Conservation (phyloP, 805 yeast species). For the Nakazawaea ishiwadae region DNA sequence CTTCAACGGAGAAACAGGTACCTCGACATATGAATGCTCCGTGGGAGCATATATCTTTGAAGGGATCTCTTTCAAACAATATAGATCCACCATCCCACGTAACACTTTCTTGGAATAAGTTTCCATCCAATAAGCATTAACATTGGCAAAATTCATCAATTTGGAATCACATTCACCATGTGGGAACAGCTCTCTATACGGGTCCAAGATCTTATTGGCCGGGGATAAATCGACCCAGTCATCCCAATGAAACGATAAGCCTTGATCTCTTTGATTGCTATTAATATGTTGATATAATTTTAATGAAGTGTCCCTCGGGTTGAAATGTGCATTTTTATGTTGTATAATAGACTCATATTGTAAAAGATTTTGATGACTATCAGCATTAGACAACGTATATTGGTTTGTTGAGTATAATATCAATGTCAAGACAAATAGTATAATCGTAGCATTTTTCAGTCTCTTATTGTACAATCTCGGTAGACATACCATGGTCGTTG, state of each 20-base stretch:
- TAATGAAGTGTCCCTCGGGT: slow-evolving; percentile 1
- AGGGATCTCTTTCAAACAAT: slow-evolving; percentile 2
- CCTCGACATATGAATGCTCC: not conserved
- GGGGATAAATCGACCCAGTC: slow-evolving; percentile 7
- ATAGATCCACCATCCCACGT: slow-evolving; percentile 3
- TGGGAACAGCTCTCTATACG: not conserved
- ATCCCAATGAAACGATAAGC: slow-evolving; percentile 9
- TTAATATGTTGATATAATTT: not conserved
- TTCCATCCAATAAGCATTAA: slow-evolving; percentile 4
- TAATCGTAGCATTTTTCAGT: not conserved
- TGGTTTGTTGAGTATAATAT: not conserved
- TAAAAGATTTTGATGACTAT: not conserved
- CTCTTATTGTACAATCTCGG: slow-evolving; percentile 5
- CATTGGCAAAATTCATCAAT: slow-evolving; percentile 2
- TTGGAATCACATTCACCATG: not conserved
- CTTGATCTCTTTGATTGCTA: not conserved
- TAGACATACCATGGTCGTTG: not conserved
- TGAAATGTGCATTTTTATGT: not conserved
- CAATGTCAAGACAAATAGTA: not conserved
- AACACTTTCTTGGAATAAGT: slow-evolving; percentile 2
- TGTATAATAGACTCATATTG: not conserved
- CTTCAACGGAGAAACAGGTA: slow-evolving; percentile 8
- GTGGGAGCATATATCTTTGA: not conserved
- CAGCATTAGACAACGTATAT: not conserved
- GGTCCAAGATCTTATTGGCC: not conserved